Conservation (phyloP, 2,329 filamentous ascomycete species). For the Ploettnerulaceae sp. region DNA sequence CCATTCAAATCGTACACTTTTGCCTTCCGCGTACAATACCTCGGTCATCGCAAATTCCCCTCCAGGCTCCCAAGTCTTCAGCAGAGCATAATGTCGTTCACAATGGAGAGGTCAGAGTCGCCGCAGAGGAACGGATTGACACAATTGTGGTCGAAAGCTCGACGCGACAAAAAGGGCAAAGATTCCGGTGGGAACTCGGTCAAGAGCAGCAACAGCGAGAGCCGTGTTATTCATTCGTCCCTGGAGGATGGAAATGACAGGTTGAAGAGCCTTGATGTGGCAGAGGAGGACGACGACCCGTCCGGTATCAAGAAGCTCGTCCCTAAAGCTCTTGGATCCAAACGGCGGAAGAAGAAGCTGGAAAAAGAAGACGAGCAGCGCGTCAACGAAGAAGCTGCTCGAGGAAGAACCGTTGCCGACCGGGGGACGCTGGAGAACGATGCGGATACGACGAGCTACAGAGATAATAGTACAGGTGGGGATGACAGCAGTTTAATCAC, state of each 20-base stretch:
- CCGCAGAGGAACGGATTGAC: constrained; percentile 24
- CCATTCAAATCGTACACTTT: no score
- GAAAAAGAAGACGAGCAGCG: constrained; percentile 38
- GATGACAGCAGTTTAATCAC: constrained; percentile 31
- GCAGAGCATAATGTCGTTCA: constrained; percentile 21
- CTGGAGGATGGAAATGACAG: constrained; percentile 27
- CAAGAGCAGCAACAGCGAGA: constrained; percentile 27
- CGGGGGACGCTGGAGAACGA: constrained; percentile 32
- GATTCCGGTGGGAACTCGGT: constrained; percentile 27
- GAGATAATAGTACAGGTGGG: constrained; percentile 1
- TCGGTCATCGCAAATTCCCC: neutral
- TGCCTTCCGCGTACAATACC: neutral
- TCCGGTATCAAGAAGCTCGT: constrained; percentile 48
- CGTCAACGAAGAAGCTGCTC: constrained; percentile 34
- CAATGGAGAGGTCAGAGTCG: constrained; percentile 30
- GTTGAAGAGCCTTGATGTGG: constrained; percentile 18
- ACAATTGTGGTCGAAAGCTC: constrained; percentile 28
- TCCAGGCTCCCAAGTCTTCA: neutral
- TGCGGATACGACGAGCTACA: neutral
- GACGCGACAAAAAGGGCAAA: constrained; percentile 21
- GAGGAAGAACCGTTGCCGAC: constrained; percentile 33
- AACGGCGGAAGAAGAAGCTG: constrained; percentile 46
- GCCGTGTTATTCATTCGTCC: constrained; percentile 20
- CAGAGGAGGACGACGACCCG: constrained; percentile 23
- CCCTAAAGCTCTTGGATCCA: constrained; percentile 46